Evolutionary conservation across 2,329 filamentous ascomycete genomes (phyloP).

Genomic region (Cladosporium sp.): DNA sequence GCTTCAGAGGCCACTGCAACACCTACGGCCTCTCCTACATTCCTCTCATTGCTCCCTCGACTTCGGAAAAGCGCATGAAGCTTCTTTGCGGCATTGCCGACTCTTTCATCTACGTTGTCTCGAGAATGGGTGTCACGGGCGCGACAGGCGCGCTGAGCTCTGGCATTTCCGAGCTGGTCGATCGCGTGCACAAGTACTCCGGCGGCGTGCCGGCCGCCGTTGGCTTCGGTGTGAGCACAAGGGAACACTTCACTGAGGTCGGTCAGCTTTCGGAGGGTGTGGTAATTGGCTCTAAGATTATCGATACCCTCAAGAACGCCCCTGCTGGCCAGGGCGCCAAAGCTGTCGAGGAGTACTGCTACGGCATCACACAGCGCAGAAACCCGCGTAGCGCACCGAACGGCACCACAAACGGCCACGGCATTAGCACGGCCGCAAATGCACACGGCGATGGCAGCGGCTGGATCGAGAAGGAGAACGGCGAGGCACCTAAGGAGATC

Average conservation of each 20-base stretch:
- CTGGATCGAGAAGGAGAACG: slow-evolving; percentile 27
- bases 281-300: slow-evolving; percentile 92
- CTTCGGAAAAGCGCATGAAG: slow-evolving; percentile 89
- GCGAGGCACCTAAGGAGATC: slow-evolving; percentile 27
- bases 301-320: slow-evolving; percentile 69
- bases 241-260: slow-evolving; percentile 85
- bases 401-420: slow-evolving; percentile 17
- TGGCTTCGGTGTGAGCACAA: slow-evolving; percentile 92
- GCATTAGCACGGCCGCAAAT: slow-evolving; percentile 29
- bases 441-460: slow-evolving; percentile 29
- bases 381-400: slow-evolving; percentile 15
- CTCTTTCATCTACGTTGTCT: slow-evolving; percentile 98
- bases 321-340: slow-evolving; percentile 59
- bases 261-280: slow-evolving; percentile 83
- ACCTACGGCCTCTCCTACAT: slow-evolving; percentile 86
- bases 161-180: slow-evolving; percentile 73
- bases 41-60: slow-evolving; percentile 90
- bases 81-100: slow-evolving; percentile 93
- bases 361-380: slow-evolving; percentile 52
- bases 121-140: slow-evolving; percentile 92
- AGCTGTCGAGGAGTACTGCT: slow-evolving; percentile 80
- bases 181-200: slow-evolving; percentile 84
- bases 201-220: slow-evolving; percentile 86
- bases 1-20: slow-evolving; percentile 79
- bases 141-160: slow-evolving; percentile 76